A percentile compares a stretch with the other conserved stretches of the same genome.
These are phyloP conservation scores for Colletotrichum melonis DNA, from an alignment of 2,329 filamentous ascomycete genomes.

Conservation along the genomic window DNA sequence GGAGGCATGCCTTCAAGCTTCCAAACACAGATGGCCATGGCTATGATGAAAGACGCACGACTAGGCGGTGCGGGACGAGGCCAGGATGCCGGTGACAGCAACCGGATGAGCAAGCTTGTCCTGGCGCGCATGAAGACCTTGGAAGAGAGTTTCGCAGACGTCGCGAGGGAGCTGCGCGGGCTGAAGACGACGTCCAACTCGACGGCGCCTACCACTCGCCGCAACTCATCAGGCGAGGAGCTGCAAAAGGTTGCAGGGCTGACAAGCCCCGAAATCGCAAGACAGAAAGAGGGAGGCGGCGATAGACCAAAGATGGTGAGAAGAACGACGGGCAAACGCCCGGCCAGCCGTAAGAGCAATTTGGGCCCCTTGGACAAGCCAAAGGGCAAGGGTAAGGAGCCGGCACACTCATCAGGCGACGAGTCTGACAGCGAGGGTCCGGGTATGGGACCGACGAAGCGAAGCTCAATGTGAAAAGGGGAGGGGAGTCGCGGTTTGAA, in stretches of 20 bases:
- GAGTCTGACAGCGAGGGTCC: conserved; percentile 44
- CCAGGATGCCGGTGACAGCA: conserved; percentile 58
- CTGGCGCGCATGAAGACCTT: conserved; percentile 92
- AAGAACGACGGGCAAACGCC: conserved; percentile 44
- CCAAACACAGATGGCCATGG: conserved; percentile 83
- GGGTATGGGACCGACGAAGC: conserved; percentile 42
- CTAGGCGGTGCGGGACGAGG: conserved; percentile 56
- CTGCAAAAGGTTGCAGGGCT: conserved; percentile 38
- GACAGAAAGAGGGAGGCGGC: conserved; percentile 38
- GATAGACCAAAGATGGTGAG: conserved; percentile 43
- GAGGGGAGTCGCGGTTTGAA: conserved; percentile 21
- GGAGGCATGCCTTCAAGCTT: conserved; percentile 79
- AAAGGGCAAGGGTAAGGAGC: conserved; percentile 63
- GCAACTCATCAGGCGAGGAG: conserved; percentile 63
- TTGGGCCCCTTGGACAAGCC: conserved; percentile 50
- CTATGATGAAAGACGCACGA: conserved; percentile 68
- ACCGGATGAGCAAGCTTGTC: conserved; percentile 83
- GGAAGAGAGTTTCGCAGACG: conserved; percentile 89
- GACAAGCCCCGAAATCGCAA: conserved; percentile 48
- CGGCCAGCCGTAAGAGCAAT: conserved; percentile 54
- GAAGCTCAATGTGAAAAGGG: conserved; percentile 54
- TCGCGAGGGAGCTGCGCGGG: conserved; percentile 83
- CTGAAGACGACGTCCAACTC: conserved; percentile 59
- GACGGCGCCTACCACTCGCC: conserved; percentile 59
- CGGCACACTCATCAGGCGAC: conserved; percentile 46